These are phyloP conservation scores for Chaetomium sp. DNA, from an alignment of 2,329 filamentous ascomycete genomes.

Conservation along the genomic window DNA sequence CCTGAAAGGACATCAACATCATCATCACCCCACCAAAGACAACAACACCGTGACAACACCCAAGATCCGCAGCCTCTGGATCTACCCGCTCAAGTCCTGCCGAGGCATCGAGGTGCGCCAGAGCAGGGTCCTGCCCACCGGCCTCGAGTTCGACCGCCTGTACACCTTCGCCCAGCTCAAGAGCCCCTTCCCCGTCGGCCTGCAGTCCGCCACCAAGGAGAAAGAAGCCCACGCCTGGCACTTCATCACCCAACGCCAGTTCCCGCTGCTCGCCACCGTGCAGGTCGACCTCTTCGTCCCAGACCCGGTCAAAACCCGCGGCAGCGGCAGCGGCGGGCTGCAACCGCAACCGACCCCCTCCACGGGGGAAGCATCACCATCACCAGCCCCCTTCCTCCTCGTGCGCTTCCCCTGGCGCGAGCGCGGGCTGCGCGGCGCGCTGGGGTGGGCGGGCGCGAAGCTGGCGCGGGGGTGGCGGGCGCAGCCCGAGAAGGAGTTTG, in stretches of 20 bases:
- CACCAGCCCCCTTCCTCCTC: conserved; percentile 57
- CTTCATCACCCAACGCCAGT: conserved; percentile 70
- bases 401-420: conserved; percentile 66
- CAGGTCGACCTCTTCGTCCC: conserved; percentile 69
- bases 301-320: conserved; percentile 51
- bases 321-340: too few species aligned
- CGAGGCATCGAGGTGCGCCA: conserved; percentile 70
- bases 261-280: conserved; percentile 71
- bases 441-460: conserved; percentile 53
- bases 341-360: too few species aligned
- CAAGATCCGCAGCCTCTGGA: conserved; percentile 67
- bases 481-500: conserved; percentile 63
- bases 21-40: neutral
- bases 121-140: conserved; percentile 65
- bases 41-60: too few species aligned
- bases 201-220: conserved; percentile 38
- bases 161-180: conserved; percentile 77
- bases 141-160: conserved; percentile 77
- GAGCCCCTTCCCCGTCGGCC: conserved; percentile 49
- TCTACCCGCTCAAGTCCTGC: conserved; percentile 86
- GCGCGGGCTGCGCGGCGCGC: conserved; percentile 50
- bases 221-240: conserved; percentile 57
- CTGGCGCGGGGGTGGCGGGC: conserved; percentile 52
- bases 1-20: conserved; percentile 36
- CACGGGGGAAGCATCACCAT: too few species aligned